These are phyloP conservation scores for Carnegiea gigantea DNA, from an alignment of 179 eudicot species.

Conservation along the genomic window DNA sequence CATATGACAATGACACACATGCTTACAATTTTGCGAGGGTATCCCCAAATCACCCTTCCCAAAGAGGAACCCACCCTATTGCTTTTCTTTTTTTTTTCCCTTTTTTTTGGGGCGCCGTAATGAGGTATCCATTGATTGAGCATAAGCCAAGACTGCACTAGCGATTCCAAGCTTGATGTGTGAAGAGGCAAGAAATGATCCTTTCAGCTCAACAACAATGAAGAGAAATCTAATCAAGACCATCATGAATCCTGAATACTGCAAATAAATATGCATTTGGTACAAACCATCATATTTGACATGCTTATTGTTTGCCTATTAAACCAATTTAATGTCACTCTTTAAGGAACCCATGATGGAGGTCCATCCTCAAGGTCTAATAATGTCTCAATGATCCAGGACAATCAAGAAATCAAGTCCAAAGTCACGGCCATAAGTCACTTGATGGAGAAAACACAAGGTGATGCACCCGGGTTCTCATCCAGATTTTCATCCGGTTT, in stretches of 20 bases:
- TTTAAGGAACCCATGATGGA: too few species aligned
- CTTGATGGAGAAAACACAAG: too few species aligned
- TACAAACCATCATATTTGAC: slow-evolving; percentile 80
- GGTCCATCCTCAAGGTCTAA: too few species aligned
- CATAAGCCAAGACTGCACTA: slow-evolving; percentile 58
- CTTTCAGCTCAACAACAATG: slow-evolving; percentile 91
- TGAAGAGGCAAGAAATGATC: slow-evolving; percentile 50
- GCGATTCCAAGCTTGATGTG: slow-evolving; percentile 81
- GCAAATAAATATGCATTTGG: slow-evolving; percentile 78
- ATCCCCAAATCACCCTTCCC: slow-evolving; percentile 70
- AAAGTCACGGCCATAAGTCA: too few species aligned
- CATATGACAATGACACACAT: slow-evolving; percentile 67
- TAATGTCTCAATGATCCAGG: too few species aligned
- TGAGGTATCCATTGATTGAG: slow-evolving; percentile 73
- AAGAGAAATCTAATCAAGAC: slow-evolving; percentile 80
- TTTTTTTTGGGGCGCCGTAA: slow-evolving; percentile 46
- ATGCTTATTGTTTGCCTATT: slow-evolving; percentile 30
- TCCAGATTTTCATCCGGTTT: too few species aligned
- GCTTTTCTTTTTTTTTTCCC: slow-evolving; percentile 45
- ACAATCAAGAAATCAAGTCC: too few species aligned
- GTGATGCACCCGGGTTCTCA: too few species aligned
- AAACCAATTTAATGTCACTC: too few species aligned
- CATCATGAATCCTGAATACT: slow-evolving; percentile 75
- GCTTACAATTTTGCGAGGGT: slow-evolving; percentile 58
- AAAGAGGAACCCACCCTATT: slow-evolving; percentile 46